phyloP scores from a whole-genome alignment of 306 rosid species.

The Cajanus cajan region DNA sequence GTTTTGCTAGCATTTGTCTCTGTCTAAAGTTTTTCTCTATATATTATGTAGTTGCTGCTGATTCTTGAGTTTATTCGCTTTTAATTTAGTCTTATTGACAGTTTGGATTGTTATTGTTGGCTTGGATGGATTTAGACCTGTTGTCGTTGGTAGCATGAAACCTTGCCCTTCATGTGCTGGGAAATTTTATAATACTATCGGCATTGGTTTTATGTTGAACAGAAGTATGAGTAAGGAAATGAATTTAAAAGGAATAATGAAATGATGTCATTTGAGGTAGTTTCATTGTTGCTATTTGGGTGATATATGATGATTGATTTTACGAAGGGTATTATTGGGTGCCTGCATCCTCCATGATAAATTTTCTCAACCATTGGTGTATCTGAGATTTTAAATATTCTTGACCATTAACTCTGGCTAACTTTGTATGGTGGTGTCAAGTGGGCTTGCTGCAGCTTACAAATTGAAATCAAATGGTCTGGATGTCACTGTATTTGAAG shows the following conservation, averaged over 20 bases:
- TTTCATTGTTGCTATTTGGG: slow-evolving; percentile 12
- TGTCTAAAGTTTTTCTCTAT: background rate
- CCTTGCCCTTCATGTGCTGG: background rate
- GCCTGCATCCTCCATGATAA: background rate
- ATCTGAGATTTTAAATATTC: background rate
- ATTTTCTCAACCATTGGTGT: background rate
- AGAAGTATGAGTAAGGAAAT: background rate
- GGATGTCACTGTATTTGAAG: slow-evolving; percentile 76
- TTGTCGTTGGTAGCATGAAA: background rate
- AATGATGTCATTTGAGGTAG: slow-evolving; percentile 19
- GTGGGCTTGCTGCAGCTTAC: slow-evolving; percentile 97
- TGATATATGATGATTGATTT: slow-evolving; percentile 21
- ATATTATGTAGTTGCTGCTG: background rate
- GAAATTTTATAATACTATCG: background rate
- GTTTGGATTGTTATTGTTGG: background rate
- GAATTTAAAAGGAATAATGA: slow-evolving; percentile 2
- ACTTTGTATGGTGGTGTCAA: slow-evolving; percentile 38
- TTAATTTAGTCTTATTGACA: background rate
- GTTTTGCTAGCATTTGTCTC: background rate
- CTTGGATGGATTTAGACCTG: background rate
- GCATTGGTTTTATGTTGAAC: background rate
- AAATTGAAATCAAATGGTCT: slow-evolving; percentile 82
- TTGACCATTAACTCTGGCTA: slow-evolving; percentile 15
- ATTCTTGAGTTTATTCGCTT: slow-evolving; percentile 23
- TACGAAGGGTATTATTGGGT: background rate